Percentiles rank a stretch among this genome's conserved stretches.
These are phyloP conservation scores for Microcyclospora pomicola DNA, from an alignment of 2,329 filamentous ascomycete species.

Conservation along the genomic window DNA sequence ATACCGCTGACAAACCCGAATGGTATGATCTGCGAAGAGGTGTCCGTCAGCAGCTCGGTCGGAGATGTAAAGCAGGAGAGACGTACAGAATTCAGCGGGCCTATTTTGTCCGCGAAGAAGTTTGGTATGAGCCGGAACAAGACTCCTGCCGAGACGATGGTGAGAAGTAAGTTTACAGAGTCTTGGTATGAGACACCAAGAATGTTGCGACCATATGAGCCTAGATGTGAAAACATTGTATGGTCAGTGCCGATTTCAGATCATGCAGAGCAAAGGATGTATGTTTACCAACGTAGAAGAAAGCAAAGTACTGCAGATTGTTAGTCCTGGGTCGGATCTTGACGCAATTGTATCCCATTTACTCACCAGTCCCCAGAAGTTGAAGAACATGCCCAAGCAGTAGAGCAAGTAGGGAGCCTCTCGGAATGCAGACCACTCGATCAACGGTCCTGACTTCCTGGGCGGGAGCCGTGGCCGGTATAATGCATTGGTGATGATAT, in stretches of 20 bases:
- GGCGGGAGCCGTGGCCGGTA: constrained; percentile 30
- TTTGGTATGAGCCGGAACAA: constrained; percentile 40
- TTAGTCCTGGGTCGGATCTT: not conserved
- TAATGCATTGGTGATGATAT: constrained; percentile 16
- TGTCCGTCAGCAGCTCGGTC: no score
- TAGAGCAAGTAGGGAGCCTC: constrained; percentile 30
- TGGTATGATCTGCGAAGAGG: constrained; percentile 29
- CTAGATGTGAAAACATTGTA: no score
- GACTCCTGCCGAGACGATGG: constrained; percentile 44
- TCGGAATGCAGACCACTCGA: constrained; percentile 28
- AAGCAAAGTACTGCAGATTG: constrained; percentile 24
- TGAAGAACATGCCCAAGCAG: constrained; percentile 36
- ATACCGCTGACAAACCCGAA: constrained; percentile 33
- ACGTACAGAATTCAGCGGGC: constrained; percentile 37
- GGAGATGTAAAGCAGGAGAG: no score
- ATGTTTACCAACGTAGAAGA: constrained; percentile 31
- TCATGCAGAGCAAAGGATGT: no score
- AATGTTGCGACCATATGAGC: constrained; percentile 22
- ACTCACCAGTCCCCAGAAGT: constrained; percentile 19
- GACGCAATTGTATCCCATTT: constrained; percentile 1
- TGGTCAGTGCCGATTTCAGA: no score
- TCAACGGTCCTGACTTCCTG: constrained; percentile 27
- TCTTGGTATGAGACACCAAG: constrained; percentile 34
- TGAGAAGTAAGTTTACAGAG: constrained; percentile 42
- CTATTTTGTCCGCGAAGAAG: constrained; percentile 41